A percentile compares a stretch with the other conserved stretches of the same genome.
These are phyloP conservation scores for Saccharum hybrid DNA, from an alignment of 202 grass and related monocot species.

Conservation along the genomic window DNA sequence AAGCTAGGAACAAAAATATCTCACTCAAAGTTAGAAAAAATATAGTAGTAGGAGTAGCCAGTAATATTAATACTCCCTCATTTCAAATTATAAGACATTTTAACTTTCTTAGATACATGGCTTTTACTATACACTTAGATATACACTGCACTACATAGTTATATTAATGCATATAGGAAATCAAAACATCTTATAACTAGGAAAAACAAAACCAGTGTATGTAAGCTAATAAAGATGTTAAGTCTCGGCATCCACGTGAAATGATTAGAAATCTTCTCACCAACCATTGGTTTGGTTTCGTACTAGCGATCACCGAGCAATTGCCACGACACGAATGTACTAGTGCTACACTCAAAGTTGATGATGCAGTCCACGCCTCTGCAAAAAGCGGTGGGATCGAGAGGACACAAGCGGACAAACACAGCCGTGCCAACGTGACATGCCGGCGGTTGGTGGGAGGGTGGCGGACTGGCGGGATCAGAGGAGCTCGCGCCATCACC, in stretches of 20 bases:
- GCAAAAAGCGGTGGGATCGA: neutral
- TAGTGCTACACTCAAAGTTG: neutral
- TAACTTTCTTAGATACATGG: too few relatives aligned
- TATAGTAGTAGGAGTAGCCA: too few relatives aligned
- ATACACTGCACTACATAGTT: too few relatives aligned
- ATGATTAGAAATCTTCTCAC: slow-evolving; percentile 20
- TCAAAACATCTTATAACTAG: too few relatives aligned
- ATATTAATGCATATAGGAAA: too few relatives aligned
- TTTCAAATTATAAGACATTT: too few relatives aligned
- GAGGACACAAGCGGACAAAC: neutral
- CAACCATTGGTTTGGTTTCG: neutral
- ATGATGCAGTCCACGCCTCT: slow-evolving; percentile 1
- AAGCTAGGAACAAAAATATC: too few relatives aligned
- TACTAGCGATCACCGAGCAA: neutral
- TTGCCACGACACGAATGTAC: neutral
- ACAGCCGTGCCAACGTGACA: neutral
- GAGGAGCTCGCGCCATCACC: neutral
- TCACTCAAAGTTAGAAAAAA: too few relatives aligned
- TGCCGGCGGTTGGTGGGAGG: slow-evolving; percentile 23
- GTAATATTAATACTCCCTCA: too few relatives aligned
- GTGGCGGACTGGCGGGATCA: neutral
- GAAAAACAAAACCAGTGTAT: too few relatives aligned
- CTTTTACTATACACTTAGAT: too few relatives aligned
- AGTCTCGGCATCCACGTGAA: neutral
- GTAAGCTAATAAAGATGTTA: too few relatives aligned